These are phyloP conservation scores for sunflower (Helianthus annuus) DNA, from an alignment of 129 eudicot genomes.

Conservation along the genomic window DNA sequence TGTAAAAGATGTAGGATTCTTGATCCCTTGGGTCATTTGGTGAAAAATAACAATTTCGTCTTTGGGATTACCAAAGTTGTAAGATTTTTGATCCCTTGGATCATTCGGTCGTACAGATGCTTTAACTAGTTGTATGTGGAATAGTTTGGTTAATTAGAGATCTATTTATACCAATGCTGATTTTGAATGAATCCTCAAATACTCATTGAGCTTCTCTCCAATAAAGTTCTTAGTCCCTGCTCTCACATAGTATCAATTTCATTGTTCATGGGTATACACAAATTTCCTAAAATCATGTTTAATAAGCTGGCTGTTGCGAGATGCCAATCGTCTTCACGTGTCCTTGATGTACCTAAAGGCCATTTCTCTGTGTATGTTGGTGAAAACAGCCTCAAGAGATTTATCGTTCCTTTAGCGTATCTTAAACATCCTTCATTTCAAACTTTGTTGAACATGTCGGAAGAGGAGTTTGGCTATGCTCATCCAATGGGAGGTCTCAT, in stretches of 20 bases:
- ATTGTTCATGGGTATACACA: background rate
- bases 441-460: background rate
- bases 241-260: background rate
- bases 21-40: background rate
- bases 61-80: background rate
- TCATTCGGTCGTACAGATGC: too few species aligned
- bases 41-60: background rate
- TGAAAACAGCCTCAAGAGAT: slow-evolving; percentile 17
- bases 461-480: slow-evolving; percentile 28
- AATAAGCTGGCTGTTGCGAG: background rate
- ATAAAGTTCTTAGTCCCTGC: background rate
- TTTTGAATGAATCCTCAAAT: background rate
- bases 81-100: too few species aligned
- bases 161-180: slow-evolving; percentile 16
- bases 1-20: background rate
- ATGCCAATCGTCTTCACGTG: slow-evolving; percentile 11
- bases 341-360: slow-evolving; percentile 17
- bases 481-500: slow-evolving; percentile 38
- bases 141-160: background rate
- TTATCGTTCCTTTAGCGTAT: slow-evolving; percentile 12
- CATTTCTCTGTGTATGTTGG: slow-evolving; percentile 22
- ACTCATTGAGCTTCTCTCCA: slow-evolving; percentile 4
- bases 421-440: slow-evolving; percentile 29
- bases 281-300: background rate
- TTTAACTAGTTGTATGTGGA: background rate